Evolutionary conservation across 345 rosid genomes (phyloP).

Genomic region (Chamaenerion angustifolium): DNA sequence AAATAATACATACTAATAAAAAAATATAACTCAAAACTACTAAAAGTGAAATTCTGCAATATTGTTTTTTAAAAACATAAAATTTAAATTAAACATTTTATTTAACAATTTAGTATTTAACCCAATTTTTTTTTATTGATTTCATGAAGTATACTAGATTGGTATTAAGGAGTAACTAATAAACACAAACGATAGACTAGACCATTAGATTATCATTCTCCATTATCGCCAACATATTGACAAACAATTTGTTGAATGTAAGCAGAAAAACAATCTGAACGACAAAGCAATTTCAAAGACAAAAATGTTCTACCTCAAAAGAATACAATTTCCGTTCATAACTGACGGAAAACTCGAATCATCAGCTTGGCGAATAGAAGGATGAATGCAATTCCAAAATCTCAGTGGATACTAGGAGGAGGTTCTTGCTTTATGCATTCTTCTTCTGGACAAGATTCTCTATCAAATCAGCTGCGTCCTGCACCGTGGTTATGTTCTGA

Average conservation of each 20-base stretch:
- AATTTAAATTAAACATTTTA: too few relatives aligned
- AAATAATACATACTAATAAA: too few relatives aligned
- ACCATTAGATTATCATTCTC: too few relatives aligned
- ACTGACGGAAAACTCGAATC: background rate
- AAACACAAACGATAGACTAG: too few relatives aligned
- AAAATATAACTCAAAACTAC: too few relatives aligned
- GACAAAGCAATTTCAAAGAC: background rate
- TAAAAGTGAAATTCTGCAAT: too few relatives aligned
- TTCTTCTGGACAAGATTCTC: conserved; percentile 55
- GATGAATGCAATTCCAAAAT: background rate
- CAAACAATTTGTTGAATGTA: background rate
- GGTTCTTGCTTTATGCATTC: conserved; percentile 7
- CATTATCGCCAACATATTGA: too few relatives aligned
- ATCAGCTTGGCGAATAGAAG: background rate
- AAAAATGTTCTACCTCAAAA: conserved; percentile 2
- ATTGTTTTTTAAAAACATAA: too few relatives aligned
- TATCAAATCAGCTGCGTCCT: conserved; percentile 75
- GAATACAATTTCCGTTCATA: background rate
- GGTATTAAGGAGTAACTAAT: too few relatives aligned
- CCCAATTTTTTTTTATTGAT: too few relatives aligned
- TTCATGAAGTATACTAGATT: too few relatives aligned
- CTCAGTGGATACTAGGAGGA: background rate
- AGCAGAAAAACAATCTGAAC: background rate
- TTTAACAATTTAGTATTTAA: too few relatives aligned
- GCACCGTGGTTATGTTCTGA: conserved; percentile 61